Evolutionary conservation across 140 eudicot species (phyloP).

Genomic region (Oenanthe javanica): DNA sequence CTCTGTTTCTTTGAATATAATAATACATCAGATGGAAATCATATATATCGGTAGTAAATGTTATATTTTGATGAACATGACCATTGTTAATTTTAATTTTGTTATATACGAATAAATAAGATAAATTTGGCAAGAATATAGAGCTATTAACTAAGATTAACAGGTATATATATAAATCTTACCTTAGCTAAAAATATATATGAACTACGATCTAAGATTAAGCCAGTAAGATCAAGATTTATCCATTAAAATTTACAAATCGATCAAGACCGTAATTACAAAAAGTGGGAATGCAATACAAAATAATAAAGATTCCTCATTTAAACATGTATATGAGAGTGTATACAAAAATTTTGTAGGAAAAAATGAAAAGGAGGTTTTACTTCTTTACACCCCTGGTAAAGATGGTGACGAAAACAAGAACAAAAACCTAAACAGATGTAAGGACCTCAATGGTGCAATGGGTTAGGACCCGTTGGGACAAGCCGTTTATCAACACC

Average conservation of each 20-base stretch:
- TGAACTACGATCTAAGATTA: too few species aligned
- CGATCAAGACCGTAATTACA: not conserved
- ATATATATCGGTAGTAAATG: not conserved
- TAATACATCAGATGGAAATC: too few species aligned
- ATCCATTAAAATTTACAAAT: not conserved
- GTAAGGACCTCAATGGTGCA: slow-evolving; percentile 48
- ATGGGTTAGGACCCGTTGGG: slow-evolving; percentile 67
- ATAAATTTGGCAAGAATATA: not conserved
- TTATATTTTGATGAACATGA: too few species aligned
- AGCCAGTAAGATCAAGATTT: too few species aligned
- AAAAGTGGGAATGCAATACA: not conserved
- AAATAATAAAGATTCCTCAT: not conserved
- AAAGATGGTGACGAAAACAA: too few species aligned
- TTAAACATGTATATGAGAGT: not conserved
- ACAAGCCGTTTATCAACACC: slow-evolving; percentile 54
- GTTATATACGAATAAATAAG: too few species aligned
- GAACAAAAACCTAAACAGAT: too few species aligned
- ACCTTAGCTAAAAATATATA: too few species aligned
- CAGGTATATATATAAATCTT: too few species aligned
- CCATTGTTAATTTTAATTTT: too few species aligned
- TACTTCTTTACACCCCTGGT: too few species aligned
- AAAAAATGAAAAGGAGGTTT: not conserved
- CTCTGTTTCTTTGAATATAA: not conserved
- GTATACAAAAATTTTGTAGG: not conserved
- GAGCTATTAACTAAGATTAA: not conserved